Base-by-base conservation (phyloP, 371 early-diverging fungal species). In the Dichotomocladium elegans region DNA sequence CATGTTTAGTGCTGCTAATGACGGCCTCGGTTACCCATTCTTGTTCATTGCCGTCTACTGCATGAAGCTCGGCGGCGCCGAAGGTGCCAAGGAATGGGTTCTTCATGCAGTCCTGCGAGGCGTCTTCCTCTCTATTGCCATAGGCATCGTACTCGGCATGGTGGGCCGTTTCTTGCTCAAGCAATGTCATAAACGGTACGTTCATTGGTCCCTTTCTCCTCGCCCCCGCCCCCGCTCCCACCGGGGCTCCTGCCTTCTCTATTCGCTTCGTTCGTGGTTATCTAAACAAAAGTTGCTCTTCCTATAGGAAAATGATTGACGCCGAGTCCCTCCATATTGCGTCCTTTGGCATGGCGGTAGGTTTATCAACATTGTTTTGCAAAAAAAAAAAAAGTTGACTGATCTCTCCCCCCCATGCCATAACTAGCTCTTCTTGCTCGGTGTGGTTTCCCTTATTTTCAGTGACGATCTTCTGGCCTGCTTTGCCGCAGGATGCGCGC, bases 401-500 rank as follows among this genome's bases (percentile, higher is more conserved):
- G 15, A 25, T 31, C 14, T 21, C 10, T 40, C n/a, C 17, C 33
- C 28, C 12, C 41, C 17, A 34, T 40, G 19, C 14, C n/a, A 31
- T 30, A 27, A 26, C 14, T 48, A 84, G 64, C 60, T 95, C 19
- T 80, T 94, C 47, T 68, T 90, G 3, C 77, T 90, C 35, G 96
- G 98, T 1, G 44, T 83, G 10, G 85, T 89, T 12, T 81, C 88
- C 6, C 63, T 90, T 7, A 64, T 96, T 3, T 86, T 89, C 9
- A 86, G 90, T 44, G 94, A 93, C 61, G 94, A 93, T 51, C 71
- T 99, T n/a, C 65, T 99, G 14, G 91, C 95, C 28, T 86, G 88
- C 51, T 96, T 97, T 72, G 76, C 94, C 43, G 90, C 93, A 7
- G 98, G 99, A 9, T 88, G 89, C 56, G 79, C 86, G 9, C 88